These are phyloP conservation scores for Nicotiana tomentosiformis DNA, from an alignment of 257 asterid genomes.

Conservation along the genomic window DNA sequence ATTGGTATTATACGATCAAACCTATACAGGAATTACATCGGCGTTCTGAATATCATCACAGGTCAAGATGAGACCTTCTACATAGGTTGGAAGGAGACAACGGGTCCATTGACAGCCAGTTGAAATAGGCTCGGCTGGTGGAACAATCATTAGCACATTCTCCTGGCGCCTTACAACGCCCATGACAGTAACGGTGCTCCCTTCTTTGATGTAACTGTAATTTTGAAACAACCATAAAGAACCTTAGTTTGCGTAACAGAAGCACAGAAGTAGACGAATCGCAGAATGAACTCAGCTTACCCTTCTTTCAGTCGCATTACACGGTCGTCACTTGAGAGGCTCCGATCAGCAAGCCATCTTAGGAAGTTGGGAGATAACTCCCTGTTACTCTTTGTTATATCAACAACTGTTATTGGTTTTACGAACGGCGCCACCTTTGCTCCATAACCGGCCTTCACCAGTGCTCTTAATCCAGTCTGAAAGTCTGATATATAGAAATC, in stretches of 20 bases:
- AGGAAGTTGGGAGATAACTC: slow-evolving; percentile 52
- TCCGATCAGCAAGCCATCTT: slow-evolving; percentile 64
- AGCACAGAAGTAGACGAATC: background rate
- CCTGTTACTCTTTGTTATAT: slow-evolving; percentile 41
- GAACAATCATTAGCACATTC: slow-evolving; percentile 71
- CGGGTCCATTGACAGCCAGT: slow-evolving; percentile 67
- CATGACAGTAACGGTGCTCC: slow-evolving; percentile 72
- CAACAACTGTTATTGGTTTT: slow-evolving; percentile 51
- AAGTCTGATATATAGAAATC: slow-evolving; percentile 85
- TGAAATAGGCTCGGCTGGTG: slow-evolving; percentile 62
- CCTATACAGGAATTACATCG: slow-evolving; percentile 69
- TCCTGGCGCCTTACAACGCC: slow-evolving; percentile 67
- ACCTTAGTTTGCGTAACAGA: background rate
- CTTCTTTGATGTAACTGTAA: slow-evolving; percentile 69
- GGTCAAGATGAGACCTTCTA: slow-evolving; percentile 60
- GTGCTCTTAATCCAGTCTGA: slow-evolving; percentile 80
- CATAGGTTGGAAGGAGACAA: slow-evolving; percentile 66
- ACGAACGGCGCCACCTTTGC: slow-evolving; percentile 77
- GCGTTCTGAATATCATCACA: slow-evolving; percentile 43
- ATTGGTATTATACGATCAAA: background rate
- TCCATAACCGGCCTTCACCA: slow-evolving; percentile 81
- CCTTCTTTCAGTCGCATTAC: slow-evolving; percentile 72
- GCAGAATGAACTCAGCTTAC: slow-evolving; percentile 28
- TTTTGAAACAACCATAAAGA: background rate
- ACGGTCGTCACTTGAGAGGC: slow-evolving; percentile 55